Base-by-base conservation (phyloP, 768 basidiomycete genomes). In the Dendrothele bispora region DNA sequence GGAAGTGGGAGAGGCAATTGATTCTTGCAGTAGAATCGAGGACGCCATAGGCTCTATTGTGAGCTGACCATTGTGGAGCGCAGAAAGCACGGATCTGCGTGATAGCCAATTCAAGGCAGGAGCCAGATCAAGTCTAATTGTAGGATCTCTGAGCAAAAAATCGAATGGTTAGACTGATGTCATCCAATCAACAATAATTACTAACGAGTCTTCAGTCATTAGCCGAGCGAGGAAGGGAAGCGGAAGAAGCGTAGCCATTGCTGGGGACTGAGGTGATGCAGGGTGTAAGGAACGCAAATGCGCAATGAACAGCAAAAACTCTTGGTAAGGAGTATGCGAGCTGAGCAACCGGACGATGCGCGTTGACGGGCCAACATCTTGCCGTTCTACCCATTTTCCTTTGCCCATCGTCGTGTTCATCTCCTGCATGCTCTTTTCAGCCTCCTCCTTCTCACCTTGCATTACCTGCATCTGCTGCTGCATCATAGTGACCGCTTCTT, bases 71-170 rank as follows among this genome's bases (percentile, higher is more conserved):
- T 77, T 80, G 54, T 98, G 83, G 49, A 99, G 89, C 5, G 95
- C 95, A 21, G 82, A 69, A 3, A 85, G 75, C 20, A 98, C 87
- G 4, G 84, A 84, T 24, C 93, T 83, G 22, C 94, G 80, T 14
- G 88, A 87, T n/a, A 98, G 75, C 90, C 91, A 98, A 59, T 91
- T 94, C 27, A 99, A 72, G 11, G 93, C 90, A 0, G 95, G 91
- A 0, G 97, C 94, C n/a, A 90, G 71, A 61, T 98, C 97, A 15
- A 99, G 78, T 7, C 97, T 85, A 25, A 97, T 72, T 0, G 94
- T 91, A 0, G 95, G 91, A 57, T 99, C 95, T 20, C 94, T 92
- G 63, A 4, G 49, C 48, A 49, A 22, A 32, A 27, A 22, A 46
- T 15, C 48, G 24, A 30, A 47, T 60, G 7, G 62, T 43, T 37